Evolutionary conservation across 2,329 filamentous ascomycete genomes (phyloP).

Genomic region (Neurospora sp.): DNA sequence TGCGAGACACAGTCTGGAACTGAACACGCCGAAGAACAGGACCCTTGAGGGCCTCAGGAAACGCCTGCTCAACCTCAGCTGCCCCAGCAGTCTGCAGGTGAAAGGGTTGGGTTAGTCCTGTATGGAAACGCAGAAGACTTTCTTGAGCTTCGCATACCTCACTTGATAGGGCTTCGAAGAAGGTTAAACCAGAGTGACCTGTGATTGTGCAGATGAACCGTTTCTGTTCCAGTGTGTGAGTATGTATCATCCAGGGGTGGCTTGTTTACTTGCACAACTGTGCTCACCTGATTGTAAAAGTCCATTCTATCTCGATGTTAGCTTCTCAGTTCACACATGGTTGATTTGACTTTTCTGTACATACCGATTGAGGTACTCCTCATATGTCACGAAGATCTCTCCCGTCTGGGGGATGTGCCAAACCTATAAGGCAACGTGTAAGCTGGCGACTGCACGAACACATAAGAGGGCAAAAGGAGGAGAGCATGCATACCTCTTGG

Average conservation of each 20-base stretch:
- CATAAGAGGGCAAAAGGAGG: constrained; percentile 11
- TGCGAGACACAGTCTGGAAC: constrained; percentile 77
- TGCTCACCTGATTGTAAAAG: constrained; percentile 77
- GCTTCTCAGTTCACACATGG: constrained; percentile 7
- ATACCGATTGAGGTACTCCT: constrained; percentile 76
- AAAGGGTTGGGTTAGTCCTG: background rate
- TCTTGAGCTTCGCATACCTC: constrained; percentile 51
- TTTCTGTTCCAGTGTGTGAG: constrained; percentile 38
- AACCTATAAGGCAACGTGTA: constrained; percentile 44
- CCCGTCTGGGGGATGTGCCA: constrained; percentile 87
- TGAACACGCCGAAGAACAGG: constrained; percentile 86
- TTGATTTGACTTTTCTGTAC: constrained; percentile 20
- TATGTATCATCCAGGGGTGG: background rate
- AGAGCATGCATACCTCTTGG: constrained; percentile 55
- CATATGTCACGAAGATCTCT: constrained; percentile 82
- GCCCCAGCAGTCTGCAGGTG: constrained; percentile 47
- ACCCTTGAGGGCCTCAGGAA: constrained; percentile 83
- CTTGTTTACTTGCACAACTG: background rate
- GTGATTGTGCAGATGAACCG: constrained; percentile 95
- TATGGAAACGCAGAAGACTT: background rate
- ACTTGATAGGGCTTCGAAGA: constrained; percentile 85
- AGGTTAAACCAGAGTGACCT: constrained; percentile 80
- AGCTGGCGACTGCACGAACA: background rate
- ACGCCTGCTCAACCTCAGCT: constrained; percentile 80
- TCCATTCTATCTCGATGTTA: constrained; percentile 57